A percentile compares a stretch with the other conserved stretches of the same genome.
Conservation (phyloP, 2,329 filamentous ascomycete genomes). For the Alternaria angustiovoidea region DNA sequence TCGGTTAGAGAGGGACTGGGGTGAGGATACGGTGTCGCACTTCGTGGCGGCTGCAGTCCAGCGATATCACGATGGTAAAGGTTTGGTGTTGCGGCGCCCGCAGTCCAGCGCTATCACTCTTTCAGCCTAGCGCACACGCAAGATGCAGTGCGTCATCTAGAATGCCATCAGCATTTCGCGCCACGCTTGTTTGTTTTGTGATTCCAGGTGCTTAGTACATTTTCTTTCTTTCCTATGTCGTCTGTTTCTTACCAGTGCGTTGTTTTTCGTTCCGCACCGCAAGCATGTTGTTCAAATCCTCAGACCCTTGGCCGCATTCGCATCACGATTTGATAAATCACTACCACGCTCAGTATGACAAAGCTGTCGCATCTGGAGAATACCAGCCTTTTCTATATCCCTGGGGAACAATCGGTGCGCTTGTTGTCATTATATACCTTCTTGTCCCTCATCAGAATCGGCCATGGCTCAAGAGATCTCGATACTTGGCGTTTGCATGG, state of each 20-base stretch:
- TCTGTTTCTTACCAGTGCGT: constrained; percentile 8
- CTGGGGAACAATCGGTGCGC: constrained; percentile 50
- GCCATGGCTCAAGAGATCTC: constrained; percentile 50
- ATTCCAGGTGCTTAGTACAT: neutral
- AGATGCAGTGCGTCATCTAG: constrained; percentile 41
- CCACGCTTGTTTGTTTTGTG: constrained; percentile 25
- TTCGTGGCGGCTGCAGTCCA: constrained; percentile 21
- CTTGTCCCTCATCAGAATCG: constrained; percentile 58
- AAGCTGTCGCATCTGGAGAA: constrained; percentile 49
- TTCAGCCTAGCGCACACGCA: constrained; percentile 31
- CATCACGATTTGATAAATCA: constrained; percentile 45
- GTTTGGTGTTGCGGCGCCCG: constrained; percentile 46
- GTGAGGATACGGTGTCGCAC: constrained; percentile 11
- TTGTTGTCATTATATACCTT: constrained; percentile 58
- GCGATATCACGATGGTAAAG: constrained; percentile 40
- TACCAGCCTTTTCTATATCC: constrained; percentile 57
- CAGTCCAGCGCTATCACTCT: constrained; percentile 15
- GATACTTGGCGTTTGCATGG: constrained; percentile 57
- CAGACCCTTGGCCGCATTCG: constrained; percentile 41
- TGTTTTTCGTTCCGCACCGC: constrained; percentile 5
- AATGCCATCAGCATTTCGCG: constrained; percentile 15
- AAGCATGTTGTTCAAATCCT: constrained; percentile 23
- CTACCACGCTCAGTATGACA: constrained; percentile 53
- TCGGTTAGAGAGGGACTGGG: constrained; percentile 13
- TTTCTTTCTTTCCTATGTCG: constrained; percentile 2